Evolutionary conservation across 345 rosid genomes (phyloP).

Genomic region (Hirschfeldia incana): DNA sequence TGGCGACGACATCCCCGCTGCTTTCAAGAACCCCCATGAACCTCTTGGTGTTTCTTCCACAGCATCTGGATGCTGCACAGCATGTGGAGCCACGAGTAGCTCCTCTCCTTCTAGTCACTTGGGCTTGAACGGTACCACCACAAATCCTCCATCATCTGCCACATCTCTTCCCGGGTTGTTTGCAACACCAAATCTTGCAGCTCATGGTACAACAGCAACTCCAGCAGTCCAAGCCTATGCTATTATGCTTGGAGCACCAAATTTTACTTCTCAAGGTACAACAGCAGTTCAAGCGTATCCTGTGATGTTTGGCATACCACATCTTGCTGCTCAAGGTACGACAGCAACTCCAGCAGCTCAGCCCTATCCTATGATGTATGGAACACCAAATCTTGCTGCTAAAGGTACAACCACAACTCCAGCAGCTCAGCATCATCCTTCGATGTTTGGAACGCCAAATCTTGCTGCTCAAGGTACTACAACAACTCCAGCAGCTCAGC

Average conservation of each 20-base stretch:
- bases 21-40: background rate
- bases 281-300: background rate
- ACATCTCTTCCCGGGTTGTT: conserved; percentile 9
- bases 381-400: background rate
- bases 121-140: background rate
- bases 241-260: background rate
- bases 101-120: conserved; percentile 13
- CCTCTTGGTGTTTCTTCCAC: background rate
- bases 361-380: background rate
- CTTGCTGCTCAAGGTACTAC: conserved; percentile 2
- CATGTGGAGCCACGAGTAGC: conserved; percentile 33
- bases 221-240: background rate
- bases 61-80: conserved; percentile 23
- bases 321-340: conserved; percentile 8
- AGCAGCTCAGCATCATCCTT: background rate
- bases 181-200: background rate
- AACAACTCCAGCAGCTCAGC: background rate
- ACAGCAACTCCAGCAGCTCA: background rate
- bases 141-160: conserved; percentile 1
- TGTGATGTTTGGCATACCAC: background rate
- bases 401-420: conserved; percentile 3
- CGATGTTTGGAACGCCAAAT: background rate
- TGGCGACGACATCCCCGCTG: background rate
- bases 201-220: background rate
- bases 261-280: background rate